A percentile compares a stretch with the other conserved stretches of the same genome.
These are phyloP conservation scores for Neonectria faginata DNA, from an alignment of 2,329 filamentous ascomycete genomes.

Conservation along the genomic window DNA sequence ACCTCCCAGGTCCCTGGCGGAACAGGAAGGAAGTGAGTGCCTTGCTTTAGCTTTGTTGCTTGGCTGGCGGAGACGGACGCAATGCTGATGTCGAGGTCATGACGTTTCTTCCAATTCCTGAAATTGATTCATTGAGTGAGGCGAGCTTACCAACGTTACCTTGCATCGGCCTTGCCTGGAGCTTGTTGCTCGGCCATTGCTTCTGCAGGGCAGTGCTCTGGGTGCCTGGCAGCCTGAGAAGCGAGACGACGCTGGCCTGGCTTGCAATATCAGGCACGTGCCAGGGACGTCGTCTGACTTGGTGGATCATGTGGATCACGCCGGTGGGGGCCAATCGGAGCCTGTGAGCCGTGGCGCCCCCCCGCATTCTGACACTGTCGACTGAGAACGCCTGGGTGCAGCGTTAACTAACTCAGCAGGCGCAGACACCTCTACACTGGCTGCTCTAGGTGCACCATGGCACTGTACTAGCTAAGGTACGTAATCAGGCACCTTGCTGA, in stretches of 20 bases:
- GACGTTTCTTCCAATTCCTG: slow-evolving; percentile 10
- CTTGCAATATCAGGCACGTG: slow-evolving; percentile 43
- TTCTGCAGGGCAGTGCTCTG: slow-evolving; percentile 14
- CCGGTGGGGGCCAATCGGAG: slow-evolving; percentile 45
- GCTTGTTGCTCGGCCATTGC: slow-evolving; percentile 14
- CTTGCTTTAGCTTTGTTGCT: slow-evolving; percentile 1
- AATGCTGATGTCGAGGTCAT: slow-evolving; percentile 8
- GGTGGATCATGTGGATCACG: slow-evolving; percentile 46
- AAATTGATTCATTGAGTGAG: slow-evolving; percentile 13
- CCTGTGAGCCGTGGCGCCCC: slow-evolving; percentile 32
- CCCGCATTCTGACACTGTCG: slow-evolving; percentile 45
- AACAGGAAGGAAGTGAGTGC: background rate
- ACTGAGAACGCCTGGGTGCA: slow-evolving; percentile 3
- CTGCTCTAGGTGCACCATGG: background rate
- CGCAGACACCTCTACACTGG: slow-evolving; percentile 1
- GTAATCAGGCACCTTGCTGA: slow-evolving; percentile 28
- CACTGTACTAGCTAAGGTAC: slow-evolving; percentile 12
- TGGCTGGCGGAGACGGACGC: background rate
- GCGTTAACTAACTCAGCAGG: slow-evolving; percentile 9
- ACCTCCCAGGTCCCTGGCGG: background rate
- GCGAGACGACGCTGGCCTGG: slow-evolving; percentile 20
- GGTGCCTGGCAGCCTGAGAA: slow-evolving; percentile 6
- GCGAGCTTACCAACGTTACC: slow-evolving; percentile 1
- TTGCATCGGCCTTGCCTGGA: background rate
- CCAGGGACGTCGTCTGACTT: slow-evolving; percentile 48